Percentiles rank a stretch among this genome's conserved stretches.
These are phyloP conservation scores for Fusarium phyllophilum DNA, from an alignment of 2,329 filamentous ascomycete species.

Conservation along the genomic window DNA sequence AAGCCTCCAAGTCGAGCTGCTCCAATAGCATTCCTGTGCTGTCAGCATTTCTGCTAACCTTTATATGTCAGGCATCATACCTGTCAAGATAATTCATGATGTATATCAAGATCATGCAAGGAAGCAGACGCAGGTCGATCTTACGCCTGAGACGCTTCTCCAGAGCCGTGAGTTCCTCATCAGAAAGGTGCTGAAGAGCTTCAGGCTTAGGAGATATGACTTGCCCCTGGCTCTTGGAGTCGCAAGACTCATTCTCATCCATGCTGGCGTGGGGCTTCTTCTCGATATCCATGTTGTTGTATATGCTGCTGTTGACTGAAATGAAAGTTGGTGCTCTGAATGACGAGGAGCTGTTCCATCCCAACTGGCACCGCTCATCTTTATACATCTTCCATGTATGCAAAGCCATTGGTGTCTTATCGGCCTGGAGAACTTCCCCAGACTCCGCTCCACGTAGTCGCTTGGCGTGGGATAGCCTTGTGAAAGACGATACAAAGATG, in stretches of 20 bases:
- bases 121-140: not conserved
- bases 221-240: not conserved
- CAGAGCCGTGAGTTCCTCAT: not conserved
- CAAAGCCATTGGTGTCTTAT: not conserved
- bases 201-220: not conserved
- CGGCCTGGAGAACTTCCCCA: not conserved
- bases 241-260: not conserved
- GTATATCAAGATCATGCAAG: slow-evolving; percentile 1
- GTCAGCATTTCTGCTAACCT: not conserved
- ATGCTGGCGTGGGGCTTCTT: not conserved
- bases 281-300: not conserved
- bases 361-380: not conserved
- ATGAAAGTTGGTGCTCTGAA: not conserved
- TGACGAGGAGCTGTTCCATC: not conserved
- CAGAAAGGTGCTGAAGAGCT: not conserved
- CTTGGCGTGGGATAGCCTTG: not conserved
- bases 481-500: not conserved
- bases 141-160: slow-evolving; percentile 1
- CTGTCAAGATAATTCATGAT: slow-evolving; percentile 9
- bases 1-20: slow-evolving; percentile 2
- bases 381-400: not conserved
- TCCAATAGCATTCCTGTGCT: not conserved
- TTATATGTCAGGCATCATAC: not conserved
- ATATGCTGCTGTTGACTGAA: not conserved
- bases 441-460: not conserved